Evolutionary conservation across 2,329 filamentous ascomycete genomes (phyloP), one percentile per base, ranked within the genome.

Genomic region (Tolypocladium guangdongense): DNA sequence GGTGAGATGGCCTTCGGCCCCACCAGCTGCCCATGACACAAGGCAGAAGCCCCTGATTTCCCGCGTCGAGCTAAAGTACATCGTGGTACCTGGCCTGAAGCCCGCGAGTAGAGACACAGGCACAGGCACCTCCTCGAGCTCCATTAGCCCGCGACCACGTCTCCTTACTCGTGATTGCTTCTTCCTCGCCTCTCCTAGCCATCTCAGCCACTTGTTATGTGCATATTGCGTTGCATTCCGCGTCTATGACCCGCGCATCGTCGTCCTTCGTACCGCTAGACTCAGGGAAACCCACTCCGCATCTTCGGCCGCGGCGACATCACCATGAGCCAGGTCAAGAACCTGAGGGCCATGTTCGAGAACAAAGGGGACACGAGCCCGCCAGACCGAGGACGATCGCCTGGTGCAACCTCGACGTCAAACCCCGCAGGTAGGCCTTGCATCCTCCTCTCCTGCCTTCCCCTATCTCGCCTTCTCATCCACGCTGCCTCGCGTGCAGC

Each of bases 261-360:
- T 10, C 27, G 43, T 20, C 43, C 18, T 14, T 30, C 27, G 27
- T 20, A 20, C 43, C 12, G 43, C 27, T 12, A 47, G 27, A 32
- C 27, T 47, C 18, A 47, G 27, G 18, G 27, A 47, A 32, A 27
- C 43, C 18, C 43, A 18, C 27, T 5, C 27, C 33, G 30, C 33
- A 24, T 41, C 39, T 49, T 24, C 52, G 51, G 22, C 48, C 32
- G 33, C 35, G 35, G 16, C 35, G 39, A 32, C 47, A 69, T 70
- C 69, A 73, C 68, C 64, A 83, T 83, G 80, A 83, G 83, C 65
- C 83, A 80, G 64, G 85, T 88, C 64, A 84, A 78, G 72, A 88
- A 87, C 72, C 81, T 91, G 60, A 78, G 86, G 62, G 87, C 87
- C 64, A 89, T 88, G 78, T 90, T 90, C 68, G 87, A 91, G 75